Base-by-base conservation (phyloP, 2,329 filamentous ascomycete species). In the Paradendryphiella salina region DNA sequence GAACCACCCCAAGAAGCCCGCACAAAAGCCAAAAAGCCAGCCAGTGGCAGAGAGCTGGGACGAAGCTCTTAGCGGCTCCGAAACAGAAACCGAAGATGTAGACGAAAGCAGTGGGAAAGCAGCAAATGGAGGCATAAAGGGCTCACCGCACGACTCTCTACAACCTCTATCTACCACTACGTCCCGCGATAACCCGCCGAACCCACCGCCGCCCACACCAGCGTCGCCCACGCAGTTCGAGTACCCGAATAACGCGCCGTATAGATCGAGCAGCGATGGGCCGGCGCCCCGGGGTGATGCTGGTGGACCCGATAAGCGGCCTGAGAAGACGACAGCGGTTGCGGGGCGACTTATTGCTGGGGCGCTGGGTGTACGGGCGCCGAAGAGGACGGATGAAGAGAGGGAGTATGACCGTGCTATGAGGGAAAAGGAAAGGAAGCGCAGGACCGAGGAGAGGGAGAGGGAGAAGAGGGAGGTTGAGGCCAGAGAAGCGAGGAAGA, bases 261-360 rank as follows among this genome's bases (percentile, higher is more conserved):
- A 54, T 53, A 53, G 53, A 21, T 8, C 29, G 46, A 14, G 41
- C 21, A 44, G 49, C 43, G 41, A 52, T 21, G 31, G 47, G 54
- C 33, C 57, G 37, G 18, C 54, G 64, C 36, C 36, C 44, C 59
- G 70, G 61, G 50, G 71, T 60, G 48, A 66, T 52, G 52, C 44
- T 48, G 50, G 61, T 13, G 23, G 23, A 9, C 58, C 65, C 23
- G 67, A 65, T 11, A 62, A 63, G 63, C 77, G 89, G 32, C 93
- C 91, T 0, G 92, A 96, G 75, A 99, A 96, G 79, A 95, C 92
- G 56, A 95, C 95, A 54, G 90, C 91, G 0, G 90, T 96, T 32
- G 94, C 94, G 4, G 84, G 88, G 55, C 81, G 94, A 52, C 81
- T 99, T 83, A 97, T 99, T 70, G 91, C 90, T 0, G 89, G 88